phyloP scores from a whole-genome alignment of 2,329 filamentous ascomycete genomes.

The Podosphaera xanthii region DNA sequence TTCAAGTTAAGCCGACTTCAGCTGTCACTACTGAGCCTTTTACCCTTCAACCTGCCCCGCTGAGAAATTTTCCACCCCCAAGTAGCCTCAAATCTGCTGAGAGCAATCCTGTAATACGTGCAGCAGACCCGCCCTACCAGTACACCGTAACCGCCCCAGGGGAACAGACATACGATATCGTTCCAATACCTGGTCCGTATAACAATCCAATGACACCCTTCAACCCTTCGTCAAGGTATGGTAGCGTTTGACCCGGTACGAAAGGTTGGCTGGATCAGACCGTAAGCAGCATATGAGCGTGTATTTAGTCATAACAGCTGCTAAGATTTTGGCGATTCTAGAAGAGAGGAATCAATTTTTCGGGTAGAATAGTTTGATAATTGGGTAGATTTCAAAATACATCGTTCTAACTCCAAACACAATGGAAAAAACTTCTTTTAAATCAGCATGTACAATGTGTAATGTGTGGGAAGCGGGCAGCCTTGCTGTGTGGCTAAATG shows the following conservation, averaged over 20 bases:
- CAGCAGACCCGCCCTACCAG: conserved; percentile 24
- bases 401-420: too few species aligned
- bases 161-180: conserved; percentile 64
- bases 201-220: conserved; percentile 19
- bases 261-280: not conserved
- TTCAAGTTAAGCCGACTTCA: conserved; percentile 41
- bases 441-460: too few species aligned
- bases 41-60: conserved; percentile 66
- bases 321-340: too few species aligned
- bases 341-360: too few species aligned
- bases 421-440: too few species aligned
- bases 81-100: conserved; percentile 42
- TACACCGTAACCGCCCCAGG: conserved; percentile 51
- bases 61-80: conserved; percentile 55
- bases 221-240: not conserved
- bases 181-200: conserved; percentile 79
- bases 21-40: conserved; percentile 38
- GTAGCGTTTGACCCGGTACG: not conserved
- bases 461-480: not conserved
- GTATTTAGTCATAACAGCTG: too few species aligned
- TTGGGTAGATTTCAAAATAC: too few species aligned
- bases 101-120: conserved; percentile 19
- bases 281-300: not conserved
- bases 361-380: too few species aligned
- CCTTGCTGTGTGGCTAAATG: not conserved